phyloP scores from a whole-genome alignment of 1,139 yeast genomes.

The Candida albicans region DNA sequence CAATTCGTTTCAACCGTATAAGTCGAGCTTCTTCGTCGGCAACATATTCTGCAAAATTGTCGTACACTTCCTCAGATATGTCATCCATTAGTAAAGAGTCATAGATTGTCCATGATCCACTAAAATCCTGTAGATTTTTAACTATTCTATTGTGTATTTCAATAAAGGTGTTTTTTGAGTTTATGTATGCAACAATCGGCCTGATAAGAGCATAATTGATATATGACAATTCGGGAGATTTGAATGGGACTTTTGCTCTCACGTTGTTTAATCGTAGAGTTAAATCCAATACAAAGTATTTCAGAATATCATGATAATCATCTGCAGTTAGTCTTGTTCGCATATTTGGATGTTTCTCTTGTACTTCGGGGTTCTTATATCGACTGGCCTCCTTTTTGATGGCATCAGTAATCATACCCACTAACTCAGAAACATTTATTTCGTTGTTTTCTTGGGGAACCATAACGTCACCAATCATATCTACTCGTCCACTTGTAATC shows the following conservation, averaged over 20 bases:
- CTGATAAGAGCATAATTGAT: conserved; percentile 87
- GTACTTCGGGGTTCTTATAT: conserved; percentile 38
- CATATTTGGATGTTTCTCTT: conserved; percentile 31
- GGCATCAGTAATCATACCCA: conserved; percentile 38
- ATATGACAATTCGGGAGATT: conserved; percentile 79
- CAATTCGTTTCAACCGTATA: conserved; percentile 75
- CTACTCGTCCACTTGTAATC: conserved; percentile 90
- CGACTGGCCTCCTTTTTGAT: conserved; percentile 42
- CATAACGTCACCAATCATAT: conserved; percentile 87
- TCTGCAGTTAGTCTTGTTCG: conserved; percentile 28
- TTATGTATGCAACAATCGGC: conserved; percentile 94
- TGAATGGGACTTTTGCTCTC: conserved; percentile 84
- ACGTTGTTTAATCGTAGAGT: conserved; percentile 80
- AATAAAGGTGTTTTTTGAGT: conserved; percentile 83
- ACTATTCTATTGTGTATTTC: conserved; percentile 86
- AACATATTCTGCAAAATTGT: conserved; percentile 84
- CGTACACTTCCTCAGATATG: conserved; percentile 84
- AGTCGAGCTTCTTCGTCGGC: conserved; percentile 80
- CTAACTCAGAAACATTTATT: conserved; percentile 42
- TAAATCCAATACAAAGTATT: conserved; percentile 74
- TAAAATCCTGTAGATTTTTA: conserved; percentile 22
- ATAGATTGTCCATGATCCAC: conserved; percentile 93
- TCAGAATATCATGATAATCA: conserved; percentile 37
- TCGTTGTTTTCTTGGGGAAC: conserved; percentile 64
- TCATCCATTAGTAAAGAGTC: conserved; percentile 92